Evolutionary conservation across 345 rosid genomes (phyloP).

Genomic region (Zanthoxylum bungeanum): DNA sequence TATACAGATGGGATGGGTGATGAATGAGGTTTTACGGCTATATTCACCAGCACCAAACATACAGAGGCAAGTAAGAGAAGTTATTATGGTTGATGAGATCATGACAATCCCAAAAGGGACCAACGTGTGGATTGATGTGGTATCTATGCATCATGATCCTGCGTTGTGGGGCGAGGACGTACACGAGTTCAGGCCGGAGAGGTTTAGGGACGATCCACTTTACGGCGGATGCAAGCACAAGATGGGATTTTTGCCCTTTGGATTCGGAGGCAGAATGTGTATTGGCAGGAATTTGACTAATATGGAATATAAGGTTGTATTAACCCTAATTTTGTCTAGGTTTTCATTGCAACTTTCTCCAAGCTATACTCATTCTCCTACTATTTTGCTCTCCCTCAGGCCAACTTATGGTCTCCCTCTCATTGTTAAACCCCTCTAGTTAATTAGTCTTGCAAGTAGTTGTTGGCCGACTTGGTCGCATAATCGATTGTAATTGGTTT

Average conservation of each 20-base stretch:
- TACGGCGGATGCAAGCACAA: slow-evolving; percentile 80
- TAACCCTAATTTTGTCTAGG: slow-evolving; percentile 61
- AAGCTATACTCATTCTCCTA: slow-evolving; percentile 62
- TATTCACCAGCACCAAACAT: slow-evolving; percentile 83
- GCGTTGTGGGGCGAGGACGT: slow-evolving; percentile 79
- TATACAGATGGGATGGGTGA: slow-evolving; percentile 90
- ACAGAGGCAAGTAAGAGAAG: slow-evolving; percentile 71
- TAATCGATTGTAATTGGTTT: too few species aligned
- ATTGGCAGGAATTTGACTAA: slow-evolving; percentile 63
- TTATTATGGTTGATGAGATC: slow-evolving; percentile 43
- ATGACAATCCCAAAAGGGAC: slow-evolving; percentile 59
- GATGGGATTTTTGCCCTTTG: slow-evolving; percentile 94
- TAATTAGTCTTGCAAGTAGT: too few species aligned
- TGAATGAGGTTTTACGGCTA: slow-evolving; percentile 75
- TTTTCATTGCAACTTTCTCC: slow-evolving; percentile 69
- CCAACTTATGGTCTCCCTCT: slow-evolving; percentile 74
- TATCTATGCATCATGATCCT: slow-evolving; percentile 85
- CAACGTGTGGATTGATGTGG: slow-evolving; percentile 87
- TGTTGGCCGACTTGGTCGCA: too few species aligned
- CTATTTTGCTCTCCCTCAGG: slow-evolving; percentile 66
- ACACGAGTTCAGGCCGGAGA: slow-evolving; percentile 74
- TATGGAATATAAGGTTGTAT: slow-evolving; percentile 77
- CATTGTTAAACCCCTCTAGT: slow-evolving; percentile 50
- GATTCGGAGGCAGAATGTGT: slow-evolving; percentile 97
- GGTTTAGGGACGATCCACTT: slow-evolving; percentile 49